A percentile compares a stretch with the other conserved stretches of the same genome.
These are phyloP conservation scores for Dothiorella sarmentorum DNA, from an alignment of 2,329 filamentous ascomycete genomes.

Conservation along the genomic window DNA sequence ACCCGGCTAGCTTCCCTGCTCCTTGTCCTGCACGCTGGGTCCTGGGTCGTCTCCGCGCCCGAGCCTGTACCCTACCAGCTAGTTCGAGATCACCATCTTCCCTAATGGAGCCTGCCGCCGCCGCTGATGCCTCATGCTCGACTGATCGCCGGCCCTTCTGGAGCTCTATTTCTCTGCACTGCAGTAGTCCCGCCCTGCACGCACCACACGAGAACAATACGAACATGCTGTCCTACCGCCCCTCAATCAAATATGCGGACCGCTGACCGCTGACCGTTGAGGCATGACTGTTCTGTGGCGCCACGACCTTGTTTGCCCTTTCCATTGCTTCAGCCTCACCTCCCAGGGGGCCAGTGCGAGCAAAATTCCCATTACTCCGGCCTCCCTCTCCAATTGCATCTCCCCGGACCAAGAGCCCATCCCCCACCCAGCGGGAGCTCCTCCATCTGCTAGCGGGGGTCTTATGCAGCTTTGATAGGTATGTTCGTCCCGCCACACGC, in stretches of 20 bases:
- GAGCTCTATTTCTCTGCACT: not conserved
- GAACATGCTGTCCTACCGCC: constrained; percentile 12
- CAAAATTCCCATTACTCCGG: constrained; percentile 1
- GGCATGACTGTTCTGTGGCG: not conserved
- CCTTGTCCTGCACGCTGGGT: constrained; percentile 11
- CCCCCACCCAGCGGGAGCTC: not conserved
- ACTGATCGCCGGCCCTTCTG: constrained; percentile 4
- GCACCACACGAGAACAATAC: constrained; percentile 11
- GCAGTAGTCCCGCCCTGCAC: constrained; percentile 3
- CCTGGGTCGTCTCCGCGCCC: constrained; percentile 14
- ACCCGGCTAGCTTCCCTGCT: not conserved
- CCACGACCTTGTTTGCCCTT: too few species aligned
- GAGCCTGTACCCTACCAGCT: constrained; percentile 7
- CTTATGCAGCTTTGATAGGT: constrained; percentile 17
- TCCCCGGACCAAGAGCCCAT: too few species aligned
- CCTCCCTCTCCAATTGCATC: not conserved
- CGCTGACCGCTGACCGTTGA: constrained; percentile 15
- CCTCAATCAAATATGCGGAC: constrained; percentile 12
- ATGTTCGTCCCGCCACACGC: constrained; percentile 18
- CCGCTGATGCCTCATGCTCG: constrained; percentile 14
- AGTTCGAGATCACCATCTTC: constrained; percentile 15
- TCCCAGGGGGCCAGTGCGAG: constrained; percentile 2
- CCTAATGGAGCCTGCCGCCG: constrained; percentile 17
- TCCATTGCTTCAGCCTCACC: constrained; percentile 13
- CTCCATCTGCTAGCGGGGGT: constrained; percentile 17